Conservation (phyloP, 2,329 filamentous ascomycete species). For the Aspergillus sp. region DNA sequence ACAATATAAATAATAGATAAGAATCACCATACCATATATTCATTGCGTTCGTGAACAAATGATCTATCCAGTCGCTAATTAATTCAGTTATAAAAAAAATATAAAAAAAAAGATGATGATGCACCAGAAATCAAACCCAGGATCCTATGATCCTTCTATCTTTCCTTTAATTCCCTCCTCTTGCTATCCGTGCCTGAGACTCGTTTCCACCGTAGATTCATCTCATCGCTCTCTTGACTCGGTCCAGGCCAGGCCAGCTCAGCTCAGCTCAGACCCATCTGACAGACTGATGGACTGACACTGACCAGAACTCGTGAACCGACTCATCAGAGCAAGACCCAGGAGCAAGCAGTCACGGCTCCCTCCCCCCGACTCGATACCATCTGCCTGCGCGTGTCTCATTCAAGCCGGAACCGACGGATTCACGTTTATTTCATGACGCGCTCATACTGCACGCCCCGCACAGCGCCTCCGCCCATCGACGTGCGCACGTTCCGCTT, state of each 20-base stretch:
- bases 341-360: too few relatives aligned
- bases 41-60: slow-evolving; percentile 24
- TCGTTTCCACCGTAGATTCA: background rate
- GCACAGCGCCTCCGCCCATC: slow-evolving; percentile 78
- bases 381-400: too few relatives aligned
- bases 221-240: background rate
- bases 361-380: too few relatives aligned
- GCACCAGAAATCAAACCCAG: slow-evolving; percentile 3
- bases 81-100: slow-evolving; percentile 22
- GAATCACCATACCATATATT: slow-evolving; percentile 6
- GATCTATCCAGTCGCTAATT: slow-evolving; percentile 38
- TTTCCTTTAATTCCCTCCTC: background rate
- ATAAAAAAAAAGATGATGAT: background rate
- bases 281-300: background rate
- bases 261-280: background rate
- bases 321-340: too few relatives aligned
- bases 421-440: slow-evolving; percentile 63
- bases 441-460: slow-evolving; percentile 71
- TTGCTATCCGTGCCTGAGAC: too few relatives aligned
- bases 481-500: slow-evolving; percentile 83
- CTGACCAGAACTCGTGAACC: too few relatives aligned
- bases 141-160: background rate
- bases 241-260: background rate
- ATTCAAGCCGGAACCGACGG: background rate
- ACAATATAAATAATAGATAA: too few relatives aligned